Evolutionary conservation across 208 protist species (phyloP), one percentile per base, ranked within the genome.

Genomic region (Novymonas esmeraldas): DNA sequence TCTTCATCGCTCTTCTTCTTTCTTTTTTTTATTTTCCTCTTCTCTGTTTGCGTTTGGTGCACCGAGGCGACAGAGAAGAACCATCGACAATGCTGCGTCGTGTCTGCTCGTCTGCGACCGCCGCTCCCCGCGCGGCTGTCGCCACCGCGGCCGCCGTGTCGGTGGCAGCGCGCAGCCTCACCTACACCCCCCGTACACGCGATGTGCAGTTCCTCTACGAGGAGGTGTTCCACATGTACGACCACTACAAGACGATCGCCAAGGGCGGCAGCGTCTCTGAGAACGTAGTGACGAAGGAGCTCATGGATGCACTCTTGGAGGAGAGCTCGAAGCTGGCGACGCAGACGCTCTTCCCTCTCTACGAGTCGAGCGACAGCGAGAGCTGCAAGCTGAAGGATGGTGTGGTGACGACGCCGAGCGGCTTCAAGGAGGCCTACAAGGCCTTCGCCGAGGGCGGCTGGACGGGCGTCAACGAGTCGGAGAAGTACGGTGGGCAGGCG

Each of bases 351-450:
- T 78, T 89, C 48, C 85, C 88, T 6, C 57, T 89, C 10, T 94
- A 94, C 76, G 71, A 74, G 62, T 67, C 70, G 48, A 68, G 78
- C 7, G 83, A 91, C 66, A 42, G 18, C 26, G 88, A 82, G 49
- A 81, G 83, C 26, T 94, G 88, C 68, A 26, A 64, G 22, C 62
- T 85, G 36, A 65, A 78, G 36, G 72, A 94, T 45, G 81, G 85
- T 20, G 58, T 60, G 20, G 88, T 94, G 29, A 82, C 59, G 14
- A 90, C 84, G 14, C 89, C 93, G 1, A 89, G 84, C 48, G 90
- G 87, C 26, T 96, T 90, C 73, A 94, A 95, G 78, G 90, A 92
- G 73, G 93, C 89, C 26, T 97, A 94, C 77, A 65, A 95, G 65
- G 41, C 73, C 6, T 91, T 81, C 66, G 60, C 56, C 9, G 87